These are phyloP conservation scores for Emmonsiellopsis sp. DNA, from an alignment of 2,329 filamentous ascomycete genomes.

Conservation along the genomic window DNA sequence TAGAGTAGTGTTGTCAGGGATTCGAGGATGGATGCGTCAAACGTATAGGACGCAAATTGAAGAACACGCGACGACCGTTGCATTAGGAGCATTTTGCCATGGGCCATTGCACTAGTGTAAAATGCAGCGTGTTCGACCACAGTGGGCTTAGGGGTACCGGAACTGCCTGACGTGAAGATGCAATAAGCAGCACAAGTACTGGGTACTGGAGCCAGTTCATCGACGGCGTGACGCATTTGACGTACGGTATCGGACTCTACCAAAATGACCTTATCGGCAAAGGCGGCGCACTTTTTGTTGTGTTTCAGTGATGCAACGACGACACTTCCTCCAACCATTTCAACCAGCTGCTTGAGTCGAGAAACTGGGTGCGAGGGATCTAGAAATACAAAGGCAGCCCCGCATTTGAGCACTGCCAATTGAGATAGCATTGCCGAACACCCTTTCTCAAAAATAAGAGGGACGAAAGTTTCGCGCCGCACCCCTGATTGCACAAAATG, in stretches of 20 bases:
- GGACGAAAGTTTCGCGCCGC: slow-evolving; percentile 1
- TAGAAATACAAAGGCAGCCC: slow-evolving; percentile 26
- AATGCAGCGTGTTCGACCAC: slow-evolving; percentile 27
- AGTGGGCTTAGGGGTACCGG: slow-evolving; percentile 30
- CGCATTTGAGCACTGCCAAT: slow-evolving; percentile 25
- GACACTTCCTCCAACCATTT: slow-evolving; percentile 22
- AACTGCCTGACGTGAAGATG: slow-evolving; percentile 30
- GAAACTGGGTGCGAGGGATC: slow-evolving; percentile 27
- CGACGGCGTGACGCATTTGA: slow-evolving; percentile 13
- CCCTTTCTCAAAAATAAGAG: slow-evolving; percentile 1
- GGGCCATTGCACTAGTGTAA: slow-evolving; percentile 24
- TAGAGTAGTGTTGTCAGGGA: slow-evolving; percentile 29
- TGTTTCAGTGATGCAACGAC: slow-evolving; percentile 27
- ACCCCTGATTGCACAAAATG: slow-evolving; percentile 1
- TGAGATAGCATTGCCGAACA: slow-evolving; percentile 22
- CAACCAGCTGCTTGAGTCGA: slow-evolving; percentile 25
- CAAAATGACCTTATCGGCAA: slow-evolving; percentile 23
- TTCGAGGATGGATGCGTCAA: slow-evolving; percentile 36
- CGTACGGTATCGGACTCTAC: slow-evolving; percentile 25
- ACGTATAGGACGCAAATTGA: slow-evolving; percentile 40
- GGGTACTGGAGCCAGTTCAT: slow-evolving; percentile 4
- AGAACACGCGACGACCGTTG: slow-evolving; percentile 22
- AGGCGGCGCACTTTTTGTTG: slow-evolving; percentile 19
- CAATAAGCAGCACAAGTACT: slow-evolving; percentile 25
- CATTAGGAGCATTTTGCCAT: slow-evolving; percentile 20